These are phyloP conservation scores for Herpetospermum pedunculosum DNA, from an alignment of 306 rosid species.

Conservation along the genomic window DNA sequence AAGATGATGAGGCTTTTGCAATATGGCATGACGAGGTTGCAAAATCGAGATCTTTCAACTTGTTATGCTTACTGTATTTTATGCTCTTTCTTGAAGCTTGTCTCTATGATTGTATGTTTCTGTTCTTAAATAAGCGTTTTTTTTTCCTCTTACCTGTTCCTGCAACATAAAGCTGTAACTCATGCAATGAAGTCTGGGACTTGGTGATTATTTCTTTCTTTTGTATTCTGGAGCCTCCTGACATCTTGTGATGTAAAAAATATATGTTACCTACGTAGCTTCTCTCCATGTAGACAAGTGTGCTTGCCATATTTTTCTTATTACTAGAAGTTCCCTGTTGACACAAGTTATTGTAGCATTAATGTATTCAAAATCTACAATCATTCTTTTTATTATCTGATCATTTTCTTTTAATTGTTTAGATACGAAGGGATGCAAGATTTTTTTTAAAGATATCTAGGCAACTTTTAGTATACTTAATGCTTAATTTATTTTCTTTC, in stretches of 20 bases:
- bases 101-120: neutral
- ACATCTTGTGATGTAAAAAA: neutral
- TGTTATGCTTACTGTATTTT: neutral
- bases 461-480: neutral
- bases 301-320: neutral
- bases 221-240: neutral
- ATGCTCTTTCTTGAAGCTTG: neutral
- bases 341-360: neutral
- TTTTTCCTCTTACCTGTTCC: neutral
- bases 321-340: neutral
- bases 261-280: neutral
- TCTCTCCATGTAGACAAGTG: neutral
- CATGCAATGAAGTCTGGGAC: neutral
- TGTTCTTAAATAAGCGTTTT: neutral
- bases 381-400: neutral
- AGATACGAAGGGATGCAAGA: too few species aligned
- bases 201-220: neutral
- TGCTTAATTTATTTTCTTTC: slow-evolving; percentile 12
- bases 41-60: neutral
- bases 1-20: slow-evolving; percentile 71
- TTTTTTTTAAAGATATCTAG: too few species aligned
- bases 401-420: neutral
- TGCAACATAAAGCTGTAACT: neutral
- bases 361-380: neutral
- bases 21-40: slow-evolving; percentile 72